phyloP scores from a whole-genome alignment of 2,329 filamentous ascomycete species.

The Beauveria australis region DNA sequence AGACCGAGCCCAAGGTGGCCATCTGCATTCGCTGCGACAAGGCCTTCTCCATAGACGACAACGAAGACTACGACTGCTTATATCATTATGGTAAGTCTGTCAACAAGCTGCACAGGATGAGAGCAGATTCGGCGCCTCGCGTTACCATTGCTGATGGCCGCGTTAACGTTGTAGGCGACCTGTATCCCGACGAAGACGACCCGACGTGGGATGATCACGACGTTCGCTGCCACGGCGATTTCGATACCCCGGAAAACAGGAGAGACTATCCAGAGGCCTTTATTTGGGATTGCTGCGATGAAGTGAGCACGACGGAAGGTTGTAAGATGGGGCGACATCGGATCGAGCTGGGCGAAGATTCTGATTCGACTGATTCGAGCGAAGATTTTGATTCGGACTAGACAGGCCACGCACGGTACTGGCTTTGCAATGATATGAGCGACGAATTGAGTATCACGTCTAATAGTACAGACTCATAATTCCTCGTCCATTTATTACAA shows the following conservation, averaged over 20 bases:
- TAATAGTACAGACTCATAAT: too few relatives aligned
- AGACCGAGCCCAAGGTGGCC: neutral
- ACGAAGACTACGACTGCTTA: neutral
- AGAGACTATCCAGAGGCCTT: neutral
- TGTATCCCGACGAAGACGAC: neutral
- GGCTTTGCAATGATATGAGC: too few relatives aligned
- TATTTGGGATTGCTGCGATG: neutral
- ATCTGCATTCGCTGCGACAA: neutral
- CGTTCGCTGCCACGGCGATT: neutral
- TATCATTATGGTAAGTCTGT: neutral
- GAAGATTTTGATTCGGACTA: neutral
- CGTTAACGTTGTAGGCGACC: too few relatives aligned
- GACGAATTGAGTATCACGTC: too few relatives aligned
- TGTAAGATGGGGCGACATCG: neutral
- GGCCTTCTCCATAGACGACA: neutral
- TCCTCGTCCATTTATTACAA: too few relatives aligned
- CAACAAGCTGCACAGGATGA: too few relatives aligned
- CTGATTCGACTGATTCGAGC: neutral
- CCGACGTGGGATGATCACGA: neutral
- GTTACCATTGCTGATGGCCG: too few relatives aligned
- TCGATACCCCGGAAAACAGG: neutral
- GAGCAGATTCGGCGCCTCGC: too few relatives aligned
- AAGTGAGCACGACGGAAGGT: neutral
- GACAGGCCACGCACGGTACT: too few relatives aligned
- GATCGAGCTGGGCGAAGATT: neutral